Evolutionary conservation across 2,329 filamentous ascomycete species (phyloP).

Genomic region (Cordyceps sp.): DNA sequence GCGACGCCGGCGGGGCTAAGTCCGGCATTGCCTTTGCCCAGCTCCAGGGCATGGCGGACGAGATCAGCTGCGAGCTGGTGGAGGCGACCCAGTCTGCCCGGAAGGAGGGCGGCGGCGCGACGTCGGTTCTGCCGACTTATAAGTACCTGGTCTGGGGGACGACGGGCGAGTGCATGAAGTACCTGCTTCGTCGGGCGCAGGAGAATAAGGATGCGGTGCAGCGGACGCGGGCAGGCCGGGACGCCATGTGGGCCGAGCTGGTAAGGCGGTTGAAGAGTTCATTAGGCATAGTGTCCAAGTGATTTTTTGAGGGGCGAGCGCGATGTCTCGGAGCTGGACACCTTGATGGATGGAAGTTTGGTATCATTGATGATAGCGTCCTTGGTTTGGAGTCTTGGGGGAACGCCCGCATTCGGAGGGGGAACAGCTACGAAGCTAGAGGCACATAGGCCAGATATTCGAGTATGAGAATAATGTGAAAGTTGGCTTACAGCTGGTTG

Average conservation of each 20-base stretch:
- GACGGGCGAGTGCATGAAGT: constrained; percentile 72
- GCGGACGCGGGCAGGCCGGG: constrained; percentile 41
- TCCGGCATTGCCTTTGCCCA: constrained; percentile 38
- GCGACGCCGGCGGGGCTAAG: constrained; percentile 25
- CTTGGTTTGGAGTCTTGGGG: too few relatives aligned
- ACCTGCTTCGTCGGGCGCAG: constrained; percentile 43
- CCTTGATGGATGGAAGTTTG: too few relatives aligned
- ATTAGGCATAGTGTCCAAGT: constrained; percentile 18
- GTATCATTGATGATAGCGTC: too few relatives aligned
- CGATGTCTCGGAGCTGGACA: too few relatives aligned
- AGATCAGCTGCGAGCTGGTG: constrained; percentile 54
- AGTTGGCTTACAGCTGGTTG: too few relatives aligned
- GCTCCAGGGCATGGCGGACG: constrained; percentile 90
- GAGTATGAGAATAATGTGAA: too few relatives aligned
- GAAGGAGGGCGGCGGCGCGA: constrained; percentile 9
- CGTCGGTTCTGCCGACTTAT: constrained; percentile 38
- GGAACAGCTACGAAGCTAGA: too few relatives aligned
- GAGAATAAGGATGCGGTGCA: constrained; percentile 60
- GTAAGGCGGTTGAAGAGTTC: constrained; percentile 32
- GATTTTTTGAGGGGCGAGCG: background rate
- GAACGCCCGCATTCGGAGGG: too few relatives aligned
- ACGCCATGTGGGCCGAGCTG: constrained; percentile 47
- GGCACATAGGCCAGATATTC: too few relatives aligned
- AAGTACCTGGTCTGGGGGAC: constrained; percentile 58
- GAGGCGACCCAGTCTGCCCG: constrained; percentile 18